phyloP scores from a whole-genome alignment of 139 green algal genomes.

The Chlorella sp. region DNA sequence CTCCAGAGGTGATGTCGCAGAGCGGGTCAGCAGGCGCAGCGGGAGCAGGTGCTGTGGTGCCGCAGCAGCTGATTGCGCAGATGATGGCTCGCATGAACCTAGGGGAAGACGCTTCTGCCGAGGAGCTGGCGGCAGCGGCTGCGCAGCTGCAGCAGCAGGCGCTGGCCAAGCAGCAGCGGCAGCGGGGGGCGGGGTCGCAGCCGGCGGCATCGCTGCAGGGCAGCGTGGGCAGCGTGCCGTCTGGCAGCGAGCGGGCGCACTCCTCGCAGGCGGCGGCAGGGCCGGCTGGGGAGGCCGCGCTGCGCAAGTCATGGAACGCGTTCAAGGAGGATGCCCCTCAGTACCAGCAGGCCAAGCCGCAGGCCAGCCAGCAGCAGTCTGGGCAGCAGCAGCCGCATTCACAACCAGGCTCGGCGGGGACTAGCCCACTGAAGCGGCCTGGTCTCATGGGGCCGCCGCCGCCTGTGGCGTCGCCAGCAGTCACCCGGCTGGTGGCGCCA shows the following conservation, averaged over 20 bases:
- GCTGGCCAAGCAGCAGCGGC: conserved; percentile 12
- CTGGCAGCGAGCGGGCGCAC: background rate
- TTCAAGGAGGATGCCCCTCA: background rate
- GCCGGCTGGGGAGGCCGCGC: background rate
- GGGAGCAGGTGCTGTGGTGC: background rate
- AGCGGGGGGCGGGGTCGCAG: background rate
- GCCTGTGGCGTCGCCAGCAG: background rate
- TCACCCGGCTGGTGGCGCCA: background rate
- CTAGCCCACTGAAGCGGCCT: conserved; percentile 11
- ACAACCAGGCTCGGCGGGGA: background rate
- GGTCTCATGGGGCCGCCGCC: background rate
- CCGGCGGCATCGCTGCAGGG: background rate
- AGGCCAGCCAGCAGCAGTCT: background rate
- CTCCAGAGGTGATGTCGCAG: background rate
- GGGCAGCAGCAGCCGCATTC: background rate
- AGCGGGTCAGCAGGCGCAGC: background rate
- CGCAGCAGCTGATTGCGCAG: conserved; percentile 19
- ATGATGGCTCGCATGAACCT: conserved; percentile 20
- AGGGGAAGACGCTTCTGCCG: background rate
- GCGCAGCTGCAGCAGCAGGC: conserved; percentile 18
- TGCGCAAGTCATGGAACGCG: background rate
- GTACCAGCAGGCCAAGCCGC: background rate
- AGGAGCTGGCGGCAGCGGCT: conserved; percentile 13
- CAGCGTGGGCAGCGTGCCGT: conserved; percentile 15
- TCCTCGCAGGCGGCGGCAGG: background rate